A percentile compares a stretch with the other conserved stretches of the same genome.
These are phyloP conservation scores for Gossypium raimondii DNA, from an alignment of 345 rosid species.

Conservation along the genomic window DNA sequence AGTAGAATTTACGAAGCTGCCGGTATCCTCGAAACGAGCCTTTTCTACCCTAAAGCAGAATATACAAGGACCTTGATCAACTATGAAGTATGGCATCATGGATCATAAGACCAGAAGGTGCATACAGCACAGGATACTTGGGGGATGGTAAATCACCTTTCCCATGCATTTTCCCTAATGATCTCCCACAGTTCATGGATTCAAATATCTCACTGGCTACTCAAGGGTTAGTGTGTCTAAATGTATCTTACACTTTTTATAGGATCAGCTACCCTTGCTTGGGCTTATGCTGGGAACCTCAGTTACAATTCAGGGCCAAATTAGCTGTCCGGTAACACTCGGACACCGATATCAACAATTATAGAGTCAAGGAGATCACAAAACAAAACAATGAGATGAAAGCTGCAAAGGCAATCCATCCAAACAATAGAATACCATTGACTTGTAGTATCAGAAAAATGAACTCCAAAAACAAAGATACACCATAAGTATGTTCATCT, in stretches of 20 bases:
- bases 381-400: constrained; percentile 50
- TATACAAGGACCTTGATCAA: background rate
- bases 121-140: background rate
- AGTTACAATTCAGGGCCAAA: constrained; percentile 77
- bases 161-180: constrained; percentile 99
- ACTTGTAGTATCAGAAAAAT: background rate
- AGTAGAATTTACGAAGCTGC: constrained; percentile 60
- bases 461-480: background rate
- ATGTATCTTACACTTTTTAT: constrained; percentile 70
- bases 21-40: constrained; percentile 67
- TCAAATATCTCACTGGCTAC: constrained; percentile 79
- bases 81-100: background rate
- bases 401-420: constrained; percentile 39
- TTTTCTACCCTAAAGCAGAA: constrained; percentile 67
- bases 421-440: background rate
- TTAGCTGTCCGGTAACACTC: constrained; percentile 84
- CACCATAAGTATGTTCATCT: background rate
- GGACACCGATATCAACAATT: constrained; percentile 87
- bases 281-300: constrained; percentile 77
- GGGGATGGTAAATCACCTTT: constrained; percentile 47
- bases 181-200: constrained; percentile 91
- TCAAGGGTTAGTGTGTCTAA: constrained; percentile 84
- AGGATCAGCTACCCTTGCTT: constrained; percentile 69
- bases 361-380: constrained; percentile 74
- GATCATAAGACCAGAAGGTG: background rate